Evolutionary conservation across 1,284 basidiomycete species (phyloP).

Genomic region (Cryptococcus floricola): DNA sequence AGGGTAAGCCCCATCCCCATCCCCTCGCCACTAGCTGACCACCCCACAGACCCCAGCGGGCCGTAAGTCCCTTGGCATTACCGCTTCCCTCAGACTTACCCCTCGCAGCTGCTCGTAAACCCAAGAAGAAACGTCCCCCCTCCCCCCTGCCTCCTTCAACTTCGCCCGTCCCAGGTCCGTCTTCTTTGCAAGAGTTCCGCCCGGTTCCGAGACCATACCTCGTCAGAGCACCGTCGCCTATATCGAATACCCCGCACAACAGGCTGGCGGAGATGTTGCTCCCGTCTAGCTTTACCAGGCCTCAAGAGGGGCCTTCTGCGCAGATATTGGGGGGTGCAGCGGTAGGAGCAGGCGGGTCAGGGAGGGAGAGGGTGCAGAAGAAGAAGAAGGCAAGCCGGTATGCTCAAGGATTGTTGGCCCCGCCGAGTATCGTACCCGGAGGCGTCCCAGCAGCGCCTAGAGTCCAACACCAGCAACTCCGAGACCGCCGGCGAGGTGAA

Average conservation of each 20-base stretch:
- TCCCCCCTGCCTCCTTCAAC: slow-evolving; percentile 2
- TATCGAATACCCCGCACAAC: slow-evolving; percentile 27
- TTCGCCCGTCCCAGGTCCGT: background rate
- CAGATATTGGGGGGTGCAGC: background rate
- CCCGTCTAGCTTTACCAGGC: slow-evolving; percentile 16
- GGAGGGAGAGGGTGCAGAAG: slow-evolving; percentile 1
- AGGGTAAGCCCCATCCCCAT: background rate
- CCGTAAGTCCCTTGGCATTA: background rate
- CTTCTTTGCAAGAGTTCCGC: background rate
- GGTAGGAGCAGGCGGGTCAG: background rate
- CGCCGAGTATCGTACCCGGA: slow-evolving; percentile 39
- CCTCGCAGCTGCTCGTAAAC: slow-evolving; percentile 10
- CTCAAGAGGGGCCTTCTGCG: background rate
- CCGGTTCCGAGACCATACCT: slow-evolving; percentile 40
- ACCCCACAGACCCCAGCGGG: slow-evolving; percentile 6
- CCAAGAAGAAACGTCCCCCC: slow-evolving; percentile 30
- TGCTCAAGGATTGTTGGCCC: slow-evolving; percentile 26
- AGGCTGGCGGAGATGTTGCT: slow-evolving; percentile 20
- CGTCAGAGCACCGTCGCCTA: slow-evolving; percentile 36
- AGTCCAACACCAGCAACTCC: slow-evolving; percentile 14
- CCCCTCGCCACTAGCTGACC: too few species aligned
- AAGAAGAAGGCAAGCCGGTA: slow-evolving; percentile 14
- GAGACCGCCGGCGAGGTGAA: background rate
- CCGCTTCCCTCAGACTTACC: background rate
- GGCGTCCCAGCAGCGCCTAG: slow-evolving; percentile 23